Evolutionary conservation across 1,284 basidiomycete genomes (phyloP).

Genomic region (Anthracocystis walkeri): DNA sequence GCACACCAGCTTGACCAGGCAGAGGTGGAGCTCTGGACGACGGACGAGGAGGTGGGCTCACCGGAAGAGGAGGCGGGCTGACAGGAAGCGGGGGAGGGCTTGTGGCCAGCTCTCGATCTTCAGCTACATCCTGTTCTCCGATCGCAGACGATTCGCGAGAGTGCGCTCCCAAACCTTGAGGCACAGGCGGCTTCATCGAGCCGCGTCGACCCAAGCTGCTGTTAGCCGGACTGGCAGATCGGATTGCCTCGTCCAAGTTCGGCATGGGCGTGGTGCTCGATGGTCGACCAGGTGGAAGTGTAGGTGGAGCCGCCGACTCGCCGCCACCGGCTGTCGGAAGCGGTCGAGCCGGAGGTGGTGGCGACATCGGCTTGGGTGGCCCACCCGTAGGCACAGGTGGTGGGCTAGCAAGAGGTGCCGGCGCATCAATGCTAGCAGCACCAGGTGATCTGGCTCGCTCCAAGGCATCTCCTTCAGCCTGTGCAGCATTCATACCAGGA

Average conservation of each 20-base stretch:
- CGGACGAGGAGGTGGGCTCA: constrained; percentile 75
- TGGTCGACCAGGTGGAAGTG: constrained; percentile 35
- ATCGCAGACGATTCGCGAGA: constrained; percentile 33
- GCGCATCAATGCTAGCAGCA: constrained; percentile 24
- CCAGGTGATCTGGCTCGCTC: constrained; percentile 40
- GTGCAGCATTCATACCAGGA: constrained; percentile 31
- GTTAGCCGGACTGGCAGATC: constrained; percentile 37
- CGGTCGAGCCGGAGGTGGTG: constrained; percentile 22
- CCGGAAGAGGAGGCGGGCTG: constrained; percentile 46
- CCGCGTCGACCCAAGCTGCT: constrained; percentile 30
- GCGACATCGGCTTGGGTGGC: constrained; percentile 41
- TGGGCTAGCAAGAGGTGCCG: constrained; percentile 28
- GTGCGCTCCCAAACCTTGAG: constrained; percentile 31
- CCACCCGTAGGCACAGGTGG: constrained; percentile 34
- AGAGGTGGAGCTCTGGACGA: constrained; percentile 82
- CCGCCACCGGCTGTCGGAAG: constrained; percentile 18
- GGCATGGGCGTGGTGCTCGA: constrained; percentile 43
- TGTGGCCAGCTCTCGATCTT: constrained; percentile 70
- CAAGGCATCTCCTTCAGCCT: constrained; percentile 37
- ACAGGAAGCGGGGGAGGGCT: constrained; percentile 66
- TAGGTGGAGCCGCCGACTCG: constrained; percentile 22
- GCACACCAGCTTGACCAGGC: constrained; percentile 89
- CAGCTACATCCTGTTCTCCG: constrained; percentile 31
- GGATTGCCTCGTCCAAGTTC: constrained; percentile 39
- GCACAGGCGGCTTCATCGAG: constrained; percentile 46